Conservation (phyloP, 106 monocot genomes). For the Dendrobium chrysotoxum region DNA sequence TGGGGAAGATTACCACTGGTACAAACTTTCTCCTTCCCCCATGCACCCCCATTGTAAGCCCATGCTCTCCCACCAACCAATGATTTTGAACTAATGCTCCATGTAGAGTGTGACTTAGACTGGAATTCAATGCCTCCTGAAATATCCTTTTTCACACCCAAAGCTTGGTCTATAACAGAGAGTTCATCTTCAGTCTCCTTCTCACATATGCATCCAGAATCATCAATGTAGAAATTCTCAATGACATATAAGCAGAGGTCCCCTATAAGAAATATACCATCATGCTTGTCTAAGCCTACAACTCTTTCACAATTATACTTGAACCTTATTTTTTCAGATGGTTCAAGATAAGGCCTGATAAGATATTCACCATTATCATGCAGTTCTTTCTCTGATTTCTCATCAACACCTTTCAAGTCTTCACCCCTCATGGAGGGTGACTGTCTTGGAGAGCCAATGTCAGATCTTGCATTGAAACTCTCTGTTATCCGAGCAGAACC, state of each 20-base stretch:
- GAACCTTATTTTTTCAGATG: slow-evolving; percentile 79
- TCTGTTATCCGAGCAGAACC: slow-evolving; percentile 75
- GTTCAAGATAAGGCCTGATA: slow-evolving; percentile 91
- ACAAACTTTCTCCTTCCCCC: slow-evolving; percentile 93
- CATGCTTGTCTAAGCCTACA: slow-evolving; percentile 95
- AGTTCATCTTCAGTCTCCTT: slow-evolving; percentile 80
- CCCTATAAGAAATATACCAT: slow-evolving; percentile 97
- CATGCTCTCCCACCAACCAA: slow-evolving; percentile 90
- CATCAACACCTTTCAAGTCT: slow-evolving; percentile 44
- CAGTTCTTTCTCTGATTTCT: slow-evolving; percentile 71
- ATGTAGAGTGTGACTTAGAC: slow-evolving; percentile 62
- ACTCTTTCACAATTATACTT: slow-evolving; percentile 98
- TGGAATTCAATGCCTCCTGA: slow-evolving; percentile 58
- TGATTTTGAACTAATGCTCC: slow-evolving; percentile 41
- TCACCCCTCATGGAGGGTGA: slow-evolving; percentile 48
- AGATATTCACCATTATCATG: slow-evolving; percentile 98
- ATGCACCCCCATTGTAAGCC: slow-evolving; percentile 99
- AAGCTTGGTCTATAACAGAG: slow-evolving; percentile 94
- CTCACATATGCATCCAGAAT: slow-evolving; percentile 88
- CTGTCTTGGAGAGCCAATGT: slow-evolving; percentile 65
- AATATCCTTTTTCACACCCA: slow-evolving; percentile 91
- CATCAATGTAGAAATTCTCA: slow-evolving; percentile 97
- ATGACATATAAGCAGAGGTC: slow-evolving; percentile 85
- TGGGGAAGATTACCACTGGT: slow-evolving; percentile 80
- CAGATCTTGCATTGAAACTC: slow-evolving; percentile 49